These are phyloP conservation scores for Aspergillus affinis DNA, from an alignment of 495 filamentous ascomycete genomes.

Conservation along the genomic window DNA sequence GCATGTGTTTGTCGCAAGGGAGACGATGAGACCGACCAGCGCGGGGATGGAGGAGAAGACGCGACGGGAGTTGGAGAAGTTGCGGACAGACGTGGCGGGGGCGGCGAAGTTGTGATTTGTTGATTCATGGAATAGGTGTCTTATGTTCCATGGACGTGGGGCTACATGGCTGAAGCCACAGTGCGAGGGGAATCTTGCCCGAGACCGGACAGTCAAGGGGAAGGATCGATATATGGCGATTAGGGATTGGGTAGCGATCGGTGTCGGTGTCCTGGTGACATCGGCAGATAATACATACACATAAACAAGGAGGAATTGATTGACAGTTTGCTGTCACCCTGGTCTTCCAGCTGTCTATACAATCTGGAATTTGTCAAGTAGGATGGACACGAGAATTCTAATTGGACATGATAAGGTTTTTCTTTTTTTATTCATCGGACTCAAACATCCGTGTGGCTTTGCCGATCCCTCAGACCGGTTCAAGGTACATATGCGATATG, in stretches of 20 bases:
- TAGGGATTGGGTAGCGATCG: not conserved
- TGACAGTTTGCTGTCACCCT: too few relatives aligned
- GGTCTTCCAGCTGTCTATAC: not conserved
- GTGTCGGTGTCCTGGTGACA: not conserved
- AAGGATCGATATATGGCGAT: too few relatives aligned
- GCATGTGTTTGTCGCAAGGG: constrained; percentile 84
- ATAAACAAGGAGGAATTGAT: not conserved
- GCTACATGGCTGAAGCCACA: too few relatives aligned
- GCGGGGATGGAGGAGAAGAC: constrained; percentile 49
- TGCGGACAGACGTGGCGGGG: constrained; percentile 34
- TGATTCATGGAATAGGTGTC: not conserved
- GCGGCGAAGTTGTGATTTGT: constrained; percentile 16
- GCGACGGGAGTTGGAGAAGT: constrained; percentile 44
- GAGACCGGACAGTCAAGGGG: too few relatives aligned
- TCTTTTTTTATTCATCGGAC: not conserved
- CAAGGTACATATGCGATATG: not conserved
- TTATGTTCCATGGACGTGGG: too few relatives aligned
- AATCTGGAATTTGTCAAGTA: not conserved
- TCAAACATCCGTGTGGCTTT: not conserved
- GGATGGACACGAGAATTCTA: too few relatives aligned
- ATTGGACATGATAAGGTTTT: not conserved
- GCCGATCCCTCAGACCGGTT: not conserved
- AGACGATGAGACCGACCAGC: constrained; percentile 61
- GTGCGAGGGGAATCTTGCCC: too few relatives aligned
- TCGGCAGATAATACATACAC: not conserved